phyloP scores from a whole-genome alignment of 192 early-diverging fungal species.

The Backusella australiensis region DNA sequence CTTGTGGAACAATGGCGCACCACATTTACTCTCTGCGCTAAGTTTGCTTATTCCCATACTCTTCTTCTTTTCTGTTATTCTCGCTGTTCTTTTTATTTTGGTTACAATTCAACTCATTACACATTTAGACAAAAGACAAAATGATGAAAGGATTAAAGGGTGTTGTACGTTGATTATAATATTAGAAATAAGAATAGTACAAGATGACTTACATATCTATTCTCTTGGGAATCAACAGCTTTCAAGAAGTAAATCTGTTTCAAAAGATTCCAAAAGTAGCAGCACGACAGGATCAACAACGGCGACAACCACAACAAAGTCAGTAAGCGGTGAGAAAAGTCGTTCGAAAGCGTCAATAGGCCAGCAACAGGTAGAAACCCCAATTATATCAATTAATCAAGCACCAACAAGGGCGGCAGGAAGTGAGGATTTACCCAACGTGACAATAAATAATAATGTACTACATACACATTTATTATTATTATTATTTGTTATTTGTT shows the following conservation, averaged over 20 bases:
- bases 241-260: slow-evolving; percentile 17
- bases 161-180: slow-evolving; percentile 13
- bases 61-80: not conserved
- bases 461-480: not conserved
- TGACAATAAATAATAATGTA: slow-evolving; percentile 10
- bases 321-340: not conserved
- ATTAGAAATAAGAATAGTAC: not conserved
- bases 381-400: not conserved
- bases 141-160: slow-evolving; percentile 38
- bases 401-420: not conserved
- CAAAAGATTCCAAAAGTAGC: slow-evolving; percentile 1
- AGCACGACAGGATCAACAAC: not conserved
- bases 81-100: not conserved
- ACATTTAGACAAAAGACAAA: not conserved
- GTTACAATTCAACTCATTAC: not conserved
- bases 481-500: not conserved
- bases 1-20: not conserved
- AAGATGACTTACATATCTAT: not conserved
- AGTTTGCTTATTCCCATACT: not conserved
- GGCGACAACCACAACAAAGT: not conserved
- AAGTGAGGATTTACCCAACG: not conserved
- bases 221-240: not conserved
- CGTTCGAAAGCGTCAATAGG: not conserved
- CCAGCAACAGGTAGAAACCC: not conserved
- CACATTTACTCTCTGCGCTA: not conserved